Conservation (phyloP, 2,329 filamentous ascomycete species). For the Cordyceps farinosa region DNA sequence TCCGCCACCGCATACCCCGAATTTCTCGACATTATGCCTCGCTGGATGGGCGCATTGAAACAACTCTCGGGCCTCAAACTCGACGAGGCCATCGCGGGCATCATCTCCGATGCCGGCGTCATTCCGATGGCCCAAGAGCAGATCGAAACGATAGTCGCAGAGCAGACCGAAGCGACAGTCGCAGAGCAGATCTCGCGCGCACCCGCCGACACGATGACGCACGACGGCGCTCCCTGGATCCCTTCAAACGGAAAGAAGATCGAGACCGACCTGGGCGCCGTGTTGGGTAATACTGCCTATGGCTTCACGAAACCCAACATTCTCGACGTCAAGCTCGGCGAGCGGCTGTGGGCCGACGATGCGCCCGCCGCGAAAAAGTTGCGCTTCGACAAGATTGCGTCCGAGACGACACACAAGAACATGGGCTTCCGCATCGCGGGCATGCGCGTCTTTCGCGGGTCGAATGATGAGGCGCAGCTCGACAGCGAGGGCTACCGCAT, state of each 20-base stretch:
- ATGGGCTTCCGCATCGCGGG: conserved; percentile 62
- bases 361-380: conserved; percentile 56
- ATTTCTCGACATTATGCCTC: conserved; percentile 77
- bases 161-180: conserved; percentile 33
- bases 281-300: conserved; percentile 77
- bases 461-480: conserved; percentile 47
- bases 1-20: conserved; percentile 63
- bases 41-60: conserved; percentile 74
- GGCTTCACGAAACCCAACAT: conserved; percentile 86
- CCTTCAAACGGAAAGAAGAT: conserved; percentile 58
- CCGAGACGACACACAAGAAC: conserved; percentile 56
- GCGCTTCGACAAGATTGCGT: conserved; percentile 57
- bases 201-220: conserved; percentile 17
- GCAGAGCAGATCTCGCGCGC: conserved; percentile 30
- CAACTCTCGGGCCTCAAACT: conserved; percentile 49
- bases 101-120: conserved; percentile 38
- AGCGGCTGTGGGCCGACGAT: conserved; percentile 78
- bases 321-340: conserved; percentile 87
- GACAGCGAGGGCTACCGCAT: conserved; percentile 54
- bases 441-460: conserved; percentile 61
- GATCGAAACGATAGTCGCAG: conserved; percentile 30
- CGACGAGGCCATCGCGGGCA: conserved; percentile 44
- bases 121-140: conserved; percentile 33
- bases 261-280: conserved; percentile 73
- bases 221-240: conserved; percentile 37